Conservation (phyloP, 176 grass and related monocot species). For the Chloris gayana region DNA sequence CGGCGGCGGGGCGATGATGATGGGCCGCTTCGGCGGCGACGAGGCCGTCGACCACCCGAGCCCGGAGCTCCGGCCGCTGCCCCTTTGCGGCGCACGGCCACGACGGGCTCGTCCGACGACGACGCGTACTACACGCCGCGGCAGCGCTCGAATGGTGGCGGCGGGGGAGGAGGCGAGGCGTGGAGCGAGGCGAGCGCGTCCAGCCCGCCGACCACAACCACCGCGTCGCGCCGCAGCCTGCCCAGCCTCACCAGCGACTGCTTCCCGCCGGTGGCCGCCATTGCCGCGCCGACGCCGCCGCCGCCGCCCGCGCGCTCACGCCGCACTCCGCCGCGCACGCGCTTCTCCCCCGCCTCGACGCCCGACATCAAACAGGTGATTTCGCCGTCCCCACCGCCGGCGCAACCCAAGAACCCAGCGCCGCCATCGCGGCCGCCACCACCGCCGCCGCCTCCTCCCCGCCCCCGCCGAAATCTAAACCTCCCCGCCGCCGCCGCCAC, state of each 20-base stretch:
- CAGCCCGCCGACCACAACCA: slow-evolving; percentile 69
- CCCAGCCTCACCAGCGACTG: slow-evolving; percentile 77
- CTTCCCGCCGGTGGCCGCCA: slow-evolving; percentile 42
- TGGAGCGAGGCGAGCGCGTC: slow-evolving; percentile 68
- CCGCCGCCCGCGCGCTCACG: slow-evolving; percentile 61
- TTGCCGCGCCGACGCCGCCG: slow-evolving; percentile 32
- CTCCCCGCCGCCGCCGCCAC: slow-evolving; percentile 55
- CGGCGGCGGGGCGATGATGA: slow-evolving; percentile 19
- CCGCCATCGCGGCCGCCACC: slow-evolving; percentile 49
- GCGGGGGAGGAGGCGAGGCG: slow-evolving; percentile 45
- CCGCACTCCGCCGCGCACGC: slow-evolving; percentile 75
- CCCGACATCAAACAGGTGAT: slow-evolving; percentile 87
- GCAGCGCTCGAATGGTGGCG: slow-evolving; percentile 48
- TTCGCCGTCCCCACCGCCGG: slow-evolving; percentile 33
- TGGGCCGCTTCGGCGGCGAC: slow-evolving; percentile 25
- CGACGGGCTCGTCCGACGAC: slow-evolving; percentile 68
- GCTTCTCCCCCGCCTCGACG: slow-evolving; percentile 66
- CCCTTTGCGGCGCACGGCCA: slow-evolving; percentile 59
- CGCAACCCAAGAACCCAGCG: slow-evolving; percentile 43
- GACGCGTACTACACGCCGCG: slow-evolving; percentile 85
- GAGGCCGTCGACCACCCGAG: slow-evolving; percentile 73
- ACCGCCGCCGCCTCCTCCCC: slow-evolving; percentile 45
- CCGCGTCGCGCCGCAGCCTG: slow-evolving; percentile 78
- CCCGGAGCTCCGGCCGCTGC: slow-evolving; percentile 81
- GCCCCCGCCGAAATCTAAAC: slow-evolving; percentile 38